phyloP scores from a whole-genome alignment of 345 rosid species.

The Eutrema yunnanense region DNA sequence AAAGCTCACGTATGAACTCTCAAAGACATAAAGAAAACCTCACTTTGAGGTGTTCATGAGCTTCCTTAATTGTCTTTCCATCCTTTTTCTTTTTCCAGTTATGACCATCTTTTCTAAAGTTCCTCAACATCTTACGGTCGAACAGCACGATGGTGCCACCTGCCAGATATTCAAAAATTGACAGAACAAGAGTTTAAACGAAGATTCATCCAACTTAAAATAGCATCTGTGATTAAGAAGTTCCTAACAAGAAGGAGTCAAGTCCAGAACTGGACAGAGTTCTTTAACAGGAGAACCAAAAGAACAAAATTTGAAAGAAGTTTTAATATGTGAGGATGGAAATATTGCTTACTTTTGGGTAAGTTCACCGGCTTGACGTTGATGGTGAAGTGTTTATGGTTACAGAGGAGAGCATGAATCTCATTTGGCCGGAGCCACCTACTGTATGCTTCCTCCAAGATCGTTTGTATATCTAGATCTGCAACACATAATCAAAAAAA shows the following conservation, averaged over 20 bases:
- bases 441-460: constrained; percentile 62
- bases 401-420: constrained; percentile 84
- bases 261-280: background rate
- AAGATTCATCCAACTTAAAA: background rate
- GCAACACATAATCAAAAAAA: constrained; percentile 17
- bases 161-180: constrained; percentile 25
- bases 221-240: background rate
- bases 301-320: background rate
- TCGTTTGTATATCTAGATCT: constrained; percentile 67
- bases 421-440: constrained; percentile 99
- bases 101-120: constrained; percentile 89
- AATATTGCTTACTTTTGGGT: constrained; percentile 54
- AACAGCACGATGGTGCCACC: constrained; percentile 91
- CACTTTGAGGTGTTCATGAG: constrained; percentile 80
- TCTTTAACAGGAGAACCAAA: background rate
- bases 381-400: constrained; percentile 60
- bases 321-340: background rate
- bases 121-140: constrained; percentile 77
- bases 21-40: constrained; percentile 30
- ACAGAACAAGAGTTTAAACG: background rate
- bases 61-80: constrained; percentile 85
- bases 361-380: constrained; percentile 76
- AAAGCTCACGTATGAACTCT: background rate
- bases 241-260: background rate
- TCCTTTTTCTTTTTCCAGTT: constrained; percentile 89